A percentile compares a stretch with the other conserved stretches of the same genome.
These are phyloP conservation scores for Fusarium anthophilum DNA, from an alignment of 2,329 filamentous ascomycete genomes.

Conservation along the genomic window DNA sequence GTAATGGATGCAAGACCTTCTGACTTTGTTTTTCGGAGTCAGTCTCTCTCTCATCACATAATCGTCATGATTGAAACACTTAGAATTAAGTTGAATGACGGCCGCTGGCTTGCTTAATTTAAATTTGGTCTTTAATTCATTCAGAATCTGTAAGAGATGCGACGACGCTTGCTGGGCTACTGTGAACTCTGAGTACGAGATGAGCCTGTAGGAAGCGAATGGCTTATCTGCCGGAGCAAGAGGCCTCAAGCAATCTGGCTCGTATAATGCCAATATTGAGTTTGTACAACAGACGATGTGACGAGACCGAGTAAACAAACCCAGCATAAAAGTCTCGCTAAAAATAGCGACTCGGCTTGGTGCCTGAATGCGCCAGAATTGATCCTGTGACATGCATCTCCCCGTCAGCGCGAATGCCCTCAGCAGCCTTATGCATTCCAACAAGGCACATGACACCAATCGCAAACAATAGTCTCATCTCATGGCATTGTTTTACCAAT, in stretches of 20 bases:
- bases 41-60: too few relatives aligned
- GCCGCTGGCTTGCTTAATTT: fast-evolving
- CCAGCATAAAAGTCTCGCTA: neutral
- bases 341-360: neutral
- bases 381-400: neutral
- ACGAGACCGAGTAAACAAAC: neutral
- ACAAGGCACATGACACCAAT: neutral
- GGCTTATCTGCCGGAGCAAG: neutral
- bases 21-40: neutral
- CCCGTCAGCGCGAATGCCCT: neutral
- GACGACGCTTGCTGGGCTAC: too few relatives aligned
- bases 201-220: neutral
- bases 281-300: neutral
- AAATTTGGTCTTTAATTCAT: fast-evolving
- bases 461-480: neutral
- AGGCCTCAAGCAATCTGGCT: neutral
- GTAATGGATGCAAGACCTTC: neutral
- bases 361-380: neutral
- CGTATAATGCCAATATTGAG: neutral
- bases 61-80: neutral
- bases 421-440: neutral
- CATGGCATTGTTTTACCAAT: neutral
- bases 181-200: too few relatives aligned
- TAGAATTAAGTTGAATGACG: neutral
- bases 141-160: neutral